A percentile compares a stretch with the other conserved stretches of the same genome.
phyloP scores from a whole-genome alignment of 129 eudicot species.

The Helianthus annuus region DNA sequence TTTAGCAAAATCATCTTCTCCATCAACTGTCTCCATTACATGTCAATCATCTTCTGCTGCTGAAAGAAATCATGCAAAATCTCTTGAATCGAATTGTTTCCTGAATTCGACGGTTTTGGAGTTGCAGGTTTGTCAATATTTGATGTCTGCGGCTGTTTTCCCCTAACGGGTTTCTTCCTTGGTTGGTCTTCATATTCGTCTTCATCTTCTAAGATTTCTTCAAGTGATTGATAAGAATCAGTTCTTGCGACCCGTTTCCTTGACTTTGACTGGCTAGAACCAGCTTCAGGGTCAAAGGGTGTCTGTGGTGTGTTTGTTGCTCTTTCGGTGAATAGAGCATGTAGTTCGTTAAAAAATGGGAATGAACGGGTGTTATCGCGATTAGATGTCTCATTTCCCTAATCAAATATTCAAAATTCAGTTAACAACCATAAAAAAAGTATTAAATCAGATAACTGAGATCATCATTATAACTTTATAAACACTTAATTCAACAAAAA shows the following conservation, averaged over 20 bases:
- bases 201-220: conserved; percentile 50
- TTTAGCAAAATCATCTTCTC: no score
- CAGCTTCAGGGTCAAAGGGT: conserved; percentile 42
- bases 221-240: conserved; percentile 40
- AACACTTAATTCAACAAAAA: no score
- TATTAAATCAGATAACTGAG: no score
- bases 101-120: not conserved
- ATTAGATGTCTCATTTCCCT: conserved; percentile 66
- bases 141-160: conserved; percentile 35
- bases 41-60: conserved; percentile 66
- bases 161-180: conserved; percentile 48
- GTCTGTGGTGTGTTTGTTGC: conserved; percentile 36
- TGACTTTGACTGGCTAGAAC: conserved; percentile 36
- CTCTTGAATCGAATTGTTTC: conserved; percentile 38
- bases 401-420: conserved; percentile 17
- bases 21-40: conserved; percentile 66
- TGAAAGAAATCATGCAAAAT: conserved; percentile 52
- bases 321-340: conserved; percentile 52
- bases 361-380: conserved; percentile 47
- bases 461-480: no score
- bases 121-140: conserved; percentile 28
- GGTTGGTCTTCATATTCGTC: conserved; percentile 38
- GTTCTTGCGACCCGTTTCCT: conserved; percentile 35
- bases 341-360: conserved; percentile 69
- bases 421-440: no score